These are phyloP conservation scores for Heracleum sosnowskyi DNA, from an alignment of 129 eudicot species.

Conservation along the genomic window DNA sequence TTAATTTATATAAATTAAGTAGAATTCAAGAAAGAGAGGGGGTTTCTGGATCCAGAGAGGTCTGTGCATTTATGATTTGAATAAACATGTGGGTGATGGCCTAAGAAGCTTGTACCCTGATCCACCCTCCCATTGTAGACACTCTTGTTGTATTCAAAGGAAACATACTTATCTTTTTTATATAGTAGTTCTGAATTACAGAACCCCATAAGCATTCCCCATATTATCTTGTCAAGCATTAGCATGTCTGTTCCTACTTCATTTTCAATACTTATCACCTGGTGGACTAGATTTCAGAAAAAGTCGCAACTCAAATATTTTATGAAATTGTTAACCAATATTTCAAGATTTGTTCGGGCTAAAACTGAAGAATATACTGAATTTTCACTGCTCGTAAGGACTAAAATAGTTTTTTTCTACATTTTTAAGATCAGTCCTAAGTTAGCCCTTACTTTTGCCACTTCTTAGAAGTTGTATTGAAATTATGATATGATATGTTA, in stretches of 20 bases:
- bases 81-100: constrained; percentile 29
- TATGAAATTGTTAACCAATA: not conserved
- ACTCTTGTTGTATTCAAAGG: constrained; percentile 29
- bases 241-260: not conserved
- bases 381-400: too few relatives aligned
- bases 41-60: not conserved
- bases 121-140: constrained; percentile 17
- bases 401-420: too few relatives aligned
- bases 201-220: constrained; percentile 11
- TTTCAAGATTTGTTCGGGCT: not conserved
- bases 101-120: constrained; percentile 18
- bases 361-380: not conserved
- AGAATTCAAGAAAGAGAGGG: not conserved
- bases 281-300: not conserved
- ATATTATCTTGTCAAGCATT: constrained; percentile 12
- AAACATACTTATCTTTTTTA: constrained; percentile 19
- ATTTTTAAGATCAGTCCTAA: too few relatives aligned
- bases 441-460: too few relatives aligned
- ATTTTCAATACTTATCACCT: not conserved
- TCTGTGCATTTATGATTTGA: constrained; percentile 27
- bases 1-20: too few relatives aligned
- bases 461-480: too few relatives aligned
- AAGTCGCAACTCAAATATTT: not conserved
- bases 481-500: too few relatives aligned
- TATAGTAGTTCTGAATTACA: not conserved